Base-by-base conservation (phyloP, 2,329 filamentous ascomycete genomes). In the Aspergillus felis region DNA sequence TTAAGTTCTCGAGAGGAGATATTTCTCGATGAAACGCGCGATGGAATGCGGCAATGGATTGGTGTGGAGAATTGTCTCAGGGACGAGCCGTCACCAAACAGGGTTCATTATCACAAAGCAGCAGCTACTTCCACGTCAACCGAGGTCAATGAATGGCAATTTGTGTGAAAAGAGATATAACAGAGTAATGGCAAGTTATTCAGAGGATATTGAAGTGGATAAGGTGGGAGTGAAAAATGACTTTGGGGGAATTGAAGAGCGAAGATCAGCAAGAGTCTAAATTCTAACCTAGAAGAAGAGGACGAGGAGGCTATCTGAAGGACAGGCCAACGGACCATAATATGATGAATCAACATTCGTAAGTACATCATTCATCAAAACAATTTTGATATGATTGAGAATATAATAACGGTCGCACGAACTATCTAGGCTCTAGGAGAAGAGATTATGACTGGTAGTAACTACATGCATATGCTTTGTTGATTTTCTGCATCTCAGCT, bases 71-170 rank as follows among this genome's bases (percentile, higher is more conserved):
- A 50, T 53, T 41, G 52, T 38, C 20, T 67, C 53, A 64, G 49
- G 55, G 55, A 60, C 57, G 50, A 53, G 32, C 32, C 57, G 61
- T 60, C 60, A 55, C 57, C 54, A 63, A 55, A 54, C 59, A 61
- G 54, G 49, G 57, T 46, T 27, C 24, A 38, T 52, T 61, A 65
- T 65, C 22, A 50, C 64, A 61, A 17, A 44, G 22, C 47, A 57
- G 20, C 22, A 6, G 32, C 32, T 38, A 38, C 32, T 38, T 38
- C 32, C 32, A 17, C 14, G 14, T 38, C 32, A 38, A 35, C 32
- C 14, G 14, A 38, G 14, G 32, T 38, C 14, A 3, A 17, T 38
- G 14, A 7, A 38, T 17, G 14, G 32, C 32, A 6, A 38, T 17
- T 17, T 17, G 14, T 6, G 32, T 38, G 14, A 6, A 5, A 38